These are phyloP conservation scores for Sclerospora graminicola DNA, from an alignment of 352 stramenopile species.

Conservation along the genomic window DNA sequence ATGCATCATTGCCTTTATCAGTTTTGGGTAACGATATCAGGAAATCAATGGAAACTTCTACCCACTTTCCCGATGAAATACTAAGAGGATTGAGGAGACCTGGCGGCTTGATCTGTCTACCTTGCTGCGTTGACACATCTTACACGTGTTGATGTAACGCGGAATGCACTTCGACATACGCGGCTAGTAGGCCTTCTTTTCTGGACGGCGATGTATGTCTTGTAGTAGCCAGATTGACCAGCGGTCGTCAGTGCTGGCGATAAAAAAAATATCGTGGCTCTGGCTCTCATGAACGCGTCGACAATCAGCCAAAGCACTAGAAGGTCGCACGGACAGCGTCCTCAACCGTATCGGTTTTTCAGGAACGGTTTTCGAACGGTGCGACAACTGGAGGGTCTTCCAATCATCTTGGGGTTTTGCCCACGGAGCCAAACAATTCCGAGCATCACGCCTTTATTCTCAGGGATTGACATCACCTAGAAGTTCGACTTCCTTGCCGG, in stretches of 20 bases:
- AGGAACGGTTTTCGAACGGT: not conserved
- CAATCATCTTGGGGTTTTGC: not conserved
- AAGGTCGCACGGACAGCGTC: not conserved
- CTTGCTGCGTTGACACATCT: constrained; percentile 7
- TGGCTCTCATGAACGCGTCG: not conserved
- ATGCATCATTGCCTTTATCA: not conserved
- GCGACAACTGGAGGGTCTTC: not conserved
- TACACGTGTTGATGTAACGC: constrained; percentile 8
- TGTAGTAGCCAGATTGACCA: constrained; percentile 5
- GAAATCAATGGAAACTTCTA: constrained; percentile 9
- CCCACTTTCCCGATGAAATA: constrained; percentile 1
- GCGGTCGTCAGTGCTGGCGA: not conserved
- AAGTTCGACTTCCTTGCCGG: not conserved
- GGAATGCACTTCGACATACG: constrained; percentile 10
- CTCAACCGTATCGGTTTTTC: not conserved
- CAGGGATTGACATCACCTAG: constrained; percentile 1
- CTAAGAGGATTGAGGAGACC: constrained; percentile 4
- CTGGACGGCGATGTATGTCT: constrained; percentile 2
- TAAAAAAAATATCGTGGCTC: constrained; percentile 2
- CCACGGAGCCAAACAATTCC: too few species aligned
- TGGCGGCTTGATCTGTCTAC: constrained; percentile 4
- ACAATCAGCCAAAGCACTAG: not conserved
- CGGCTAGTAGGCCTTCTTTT: constrained; percentile 3
- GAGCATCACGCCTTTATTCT: too few species aligned
- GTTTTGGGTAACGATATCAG: not conserved